A percentile compares a stretch with the other conserved stretches of the same genome.
Conservation (phyloP, 2,329 filamentous ascomycete genomes). For the Xenoacremonium recifei region DNA sequence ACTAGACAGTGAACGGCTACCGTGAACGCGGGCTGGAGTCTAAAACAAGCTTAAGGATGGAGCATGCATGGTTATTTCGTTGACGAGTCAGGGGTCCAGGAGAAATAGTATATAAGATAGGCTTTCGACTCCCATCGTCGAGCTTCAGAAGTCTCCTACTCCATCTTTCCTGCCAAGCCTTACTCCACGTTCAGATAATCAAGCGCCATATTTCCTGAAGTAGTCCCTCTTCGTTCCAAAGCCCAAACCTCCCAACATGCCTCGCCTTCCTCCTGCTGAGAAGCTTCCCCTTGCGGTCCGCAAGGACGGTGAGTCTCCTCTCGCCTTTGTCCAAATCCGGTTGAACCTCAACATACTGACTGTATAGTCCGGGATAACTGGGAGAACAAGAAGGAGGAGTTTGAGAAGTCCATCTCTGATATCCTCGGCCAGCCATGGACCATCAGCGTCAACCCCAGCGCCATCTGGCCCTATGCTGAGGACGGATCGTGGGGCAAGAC, state of each 20-base stretch:
- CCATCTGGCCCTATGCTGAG: slow-evolving; percentile 46
- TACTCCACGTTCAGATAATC: too few relatives aligned
- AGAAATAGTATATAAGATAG: too few relatives aligned
- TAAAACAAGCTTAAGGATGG: too few relatives aligned
- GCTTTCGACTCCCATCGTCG: too few relatives aligned
- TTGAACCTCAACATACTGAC: neutral
- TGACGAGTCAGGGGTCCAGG: too few relatives aligned
- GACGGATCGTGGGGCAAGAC: slow-evolving; percentile 39
- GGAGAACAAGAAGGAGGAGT: slow-evolving; percentile 44
- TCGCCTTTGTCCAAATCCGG: too few relatives aligned
- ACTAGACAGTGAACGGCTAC: too few relatives aligned
- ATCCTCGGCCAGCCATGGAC: slow-evolving; percentile 49
- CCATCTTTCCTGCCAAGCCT: too few relatives aligned
- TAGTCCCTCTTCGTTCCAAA: neutral
- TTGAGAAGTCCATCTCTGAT: slow-evolving; percentile 43
- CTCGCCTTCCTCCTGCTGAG: slow-evolving; percentile 42
- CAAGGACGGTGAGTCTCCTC: slow-evolving; percentile 50
- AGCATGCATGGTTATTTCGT: too few relatives aligned
- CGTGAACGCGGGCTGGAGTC: too few relatives aligned
- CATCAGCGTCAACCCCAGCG: slow-evolving; percentile 45
- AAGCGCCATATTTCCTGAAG: too few relatives aligned
- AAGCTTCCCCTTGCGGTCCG: slow-evolving; percentile 51
- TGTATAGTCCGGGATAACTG: slow-evolving; percentile 50
- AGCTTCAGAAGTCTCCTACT: too few relatives aligned
- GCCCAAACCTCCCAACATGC: slow-evolving; percentile 12